Evolutionary conservation across 176 grass and related monocot species (phyloP), one percentile per base, ranked within the genome.

Genomic region (Raddia distichophylla): DNA sequence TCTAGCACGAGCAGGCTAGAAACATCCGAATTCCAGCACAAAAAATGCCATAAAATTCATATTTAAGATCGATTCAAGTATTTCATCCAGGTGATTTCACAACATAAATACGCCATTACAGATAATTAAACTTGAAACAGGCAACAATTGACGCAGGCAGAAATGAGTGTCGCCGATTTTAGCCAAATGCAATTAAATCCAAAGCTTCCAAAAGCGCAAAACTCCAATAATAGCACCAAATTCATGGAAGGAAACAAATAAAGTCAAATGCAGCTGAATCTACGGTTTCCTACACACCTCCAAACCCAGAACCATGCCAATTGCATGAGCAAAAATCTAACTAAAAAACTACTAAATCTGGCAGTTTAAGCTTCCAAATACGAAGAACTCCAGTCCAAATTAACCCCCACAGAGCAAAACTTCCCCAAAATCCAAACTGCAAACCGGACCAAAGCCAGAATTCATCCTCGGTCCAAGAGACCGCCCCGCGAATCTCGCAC

Each of bases 201-300:
- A 37, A 73, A 78, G 42, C 32, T 27, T 73, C 60, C 40, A 34
- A 67, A 16, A 82, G 51, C 46, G 60, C 50, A 71, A 65, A 51
- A 14, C 44, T 59, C 15, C 49, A 55, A 47, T 35, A 78, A 59
- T 10, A 51, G 12, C 60, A 73, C 10, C 7, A 72, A 81, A 72
- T 59, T 57, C 18, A 63, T 7, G 34, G 0, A 64, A 22, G 74
- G 64, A 69, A 75, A 80, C 5, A 57, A 43, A 71, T 64, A 47
- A 67, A 65, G 60, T 62, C 60, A 78, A 90, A 86, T 90, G 83
- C 73, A 54, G 88, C 78, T 85, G 54, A 78, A 86, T 86, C 51
- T 67, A 86, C 72, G 73, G 10, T 33, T 73, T 68, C 12, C 60
- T 7, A 14, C 67, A 16, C 15, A 69, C 44, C 19, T 57, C 16